phyloP scores from a whole-genome alignment of 768 basidiomycete species.

The Tulasnella sp. region DNA sequence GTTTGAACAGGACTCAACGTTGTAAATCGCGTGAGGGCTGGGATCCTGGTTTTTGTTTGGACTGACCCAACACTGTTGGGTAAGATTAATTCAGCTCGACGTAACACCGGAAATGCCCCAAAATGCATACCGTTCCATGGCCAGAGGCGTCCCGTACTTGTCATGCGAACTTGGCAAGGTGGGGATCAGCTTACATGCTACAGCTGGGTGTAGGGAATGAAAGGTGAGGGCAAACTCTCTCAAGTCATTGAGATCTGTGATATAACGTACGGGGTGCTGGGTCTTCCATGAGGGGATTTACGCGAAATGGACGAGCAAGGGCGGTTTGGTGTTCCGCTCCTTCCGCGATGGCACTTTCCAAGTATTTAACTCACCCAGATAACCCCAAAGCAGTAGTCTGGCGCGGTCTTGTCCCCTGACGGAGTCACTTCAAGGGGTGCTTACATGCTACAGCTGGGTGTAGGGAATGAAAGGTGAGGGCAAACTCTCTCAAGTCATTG shows the following conservation, averaged over 20 bases:
- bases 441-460: not conserved
- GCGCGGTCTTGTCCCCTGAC: too few species aligned
- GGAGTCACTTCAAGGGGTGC: too few species aligned
- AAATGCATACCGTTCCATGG: not conserved
- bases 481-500: not conserved
- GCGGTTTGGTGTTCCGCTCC: too few species aligned
- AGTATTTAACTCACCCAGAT: too few species aligned
- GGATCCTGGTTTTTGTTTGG: not conserved
- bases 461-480: not conserved
- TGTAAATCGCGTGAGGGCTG: not conserved
- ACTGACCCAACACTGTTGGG: not conserved
- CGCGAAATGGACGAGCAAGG: too few species aligned
- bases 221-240: too few species aligned
- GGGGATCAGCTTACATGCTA: not conserved
- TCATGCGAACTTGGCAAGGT: not conserved
- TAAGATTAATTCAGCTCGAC: not conserved
- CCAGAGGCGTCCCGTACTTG: not conserved
- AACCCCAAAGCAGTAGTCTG: too few species aligned
- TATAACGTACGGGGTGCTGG: too few species aligned
- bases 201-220: not conserved
- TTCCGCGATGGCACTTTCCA: too few species aligned
- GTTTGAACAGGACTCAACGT: not conserved
- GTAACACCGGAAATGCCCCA: not conserved
- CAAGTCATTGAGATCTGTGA: too few species aligned
- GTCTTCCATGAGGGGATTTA: too few species aligned